A percentile compares a stretch with the other conserved stretches of the same genome.
phyloP scores from a whole-genome alignment of 1,139 yeast species.

The Diutina sp. region DNA sequence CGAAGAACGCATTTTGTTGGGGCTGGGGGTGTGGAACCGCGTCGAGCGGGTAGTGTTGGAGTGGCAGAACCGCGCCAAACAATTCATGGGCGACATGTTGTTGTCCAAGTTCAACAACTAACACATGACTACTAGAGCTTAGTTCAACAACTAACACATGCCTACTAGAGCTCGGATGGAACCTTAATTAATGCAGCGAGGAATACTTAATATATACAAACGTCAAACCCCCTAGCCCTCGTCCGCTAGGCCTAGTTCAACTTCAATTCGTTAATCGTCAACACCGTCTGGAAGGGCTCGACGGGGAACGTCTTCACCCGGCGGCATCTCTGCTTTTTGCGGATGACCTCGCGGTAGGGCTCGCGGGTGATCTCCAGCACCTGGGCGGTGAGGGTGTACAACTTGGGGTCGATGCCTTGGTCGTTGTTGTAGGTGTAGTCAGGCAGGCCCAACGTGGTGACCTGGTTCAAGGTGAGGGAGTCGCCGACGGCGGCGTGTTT shows the following conservation, averaged over 20 bases:
- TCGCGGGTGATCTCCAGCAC: constrained; percentile 81
- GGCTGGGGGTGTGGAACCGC: constrained; percentile 12
- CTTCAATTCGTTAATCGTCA: constrained; percentile 64
- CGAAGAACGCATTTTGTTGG: constrained; percentile 12
- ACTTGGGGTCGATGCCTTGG: constrained; percentile 20
- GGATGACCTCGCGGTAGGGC: constrained; percentile 46
- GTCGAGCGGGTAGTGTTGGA: constrained; percentile 18
- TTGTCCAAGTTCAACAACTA: neutral
- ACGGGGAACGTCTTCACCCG: constrained; percentile 67
- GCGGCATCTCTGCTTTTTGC: constrained; percentile 73
- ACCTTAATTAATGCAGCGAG: neutral
- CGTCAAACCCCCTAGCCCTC: neutral
- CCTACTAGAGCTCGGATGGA: too few relatives aligned
- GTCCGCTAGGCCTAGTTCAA: constrained; percentile 13
- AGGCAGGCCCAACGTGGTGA: constrained; percentile 75
- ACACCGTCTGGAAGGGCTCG: constrained; percentile 70
- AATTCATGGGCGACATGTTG: constrained; percentile 14
- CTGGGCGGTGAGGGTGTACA: constrained; percentile 58
- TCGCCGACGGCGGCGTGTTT: constrained; percentile 76
- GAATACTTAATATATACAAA: neutral
- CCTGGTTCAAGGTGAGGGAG: constrained; percentile 54
- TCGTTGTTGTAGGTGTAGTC: constrained; percentile 47
- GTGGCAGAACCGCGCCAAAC: constrained; percentile 13
- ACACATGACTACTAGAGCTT: too few relatives aligned
- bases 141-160: neutral